Base-by-base conservation (phyloP, 495 filamentous ascomycete genomes). In the Polyplosphaeria fusca region DNA sequence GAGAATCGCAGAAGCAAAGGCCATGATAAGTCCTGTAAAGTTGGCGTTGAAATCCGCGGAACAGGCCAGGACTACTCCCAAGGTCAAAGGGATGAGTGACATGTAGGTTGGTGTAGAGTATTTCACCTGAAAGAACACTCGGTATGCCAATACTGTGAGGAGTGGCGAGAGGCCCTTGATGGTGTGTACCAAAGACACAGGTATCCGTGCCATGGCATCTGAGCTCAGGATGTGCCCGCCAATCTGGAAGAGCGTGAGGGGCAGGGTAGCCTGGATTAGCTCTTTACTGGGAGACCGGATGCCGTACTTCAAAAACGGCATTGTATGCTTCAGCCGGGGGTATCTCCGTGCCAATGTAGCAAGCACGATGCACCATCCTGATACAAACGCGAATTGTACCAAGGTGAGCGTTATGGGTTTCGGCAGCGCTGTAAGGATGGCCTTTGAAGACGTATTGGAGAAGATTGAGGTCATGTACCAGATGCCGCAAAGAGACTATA, bases 111-210 rank as follows among this genome's bases (percentile, higher is more conserved):
- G 84, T 27, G 72, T 77, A 7, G 90, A 86, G 73, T 97, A 99
- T 63, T 81, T 86, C 35, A 97, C 89, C 60, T 86, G 77, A 72
- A 92, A 95, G 64, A 95, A 74, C 56, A 93, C 69, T 13, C 94
- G 86, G 71, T 97, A 97, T 28, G 94, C 93, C 14, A 96, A 69
- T 48, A 99, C 93, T 0, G 93, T 97, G 67, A 97, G 92, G 23
- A 99, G 79, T 2, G 93, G 93, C 1, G 94, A 97, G 40, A 99
- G 85, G n/a, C 93, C 94, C 74, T 99, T 99, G 70, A 99, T 96
- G 1, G 94, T 97, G 73, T 99, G 93, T 16, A 99, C 93, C 37
- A 99, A 78, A 19, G 92, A 96, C 7, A 99, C 93, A 4, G 94
- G 91, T 37, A 97, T 97, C 58, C 91, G 87, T 39, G 88, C 83